Evolutionary conservation across 2,329 filamentous ascomycete species (phyloP), one percentile per base, ranked within the genome.

Genomic region (Sporothrix schenckii): DNA sequence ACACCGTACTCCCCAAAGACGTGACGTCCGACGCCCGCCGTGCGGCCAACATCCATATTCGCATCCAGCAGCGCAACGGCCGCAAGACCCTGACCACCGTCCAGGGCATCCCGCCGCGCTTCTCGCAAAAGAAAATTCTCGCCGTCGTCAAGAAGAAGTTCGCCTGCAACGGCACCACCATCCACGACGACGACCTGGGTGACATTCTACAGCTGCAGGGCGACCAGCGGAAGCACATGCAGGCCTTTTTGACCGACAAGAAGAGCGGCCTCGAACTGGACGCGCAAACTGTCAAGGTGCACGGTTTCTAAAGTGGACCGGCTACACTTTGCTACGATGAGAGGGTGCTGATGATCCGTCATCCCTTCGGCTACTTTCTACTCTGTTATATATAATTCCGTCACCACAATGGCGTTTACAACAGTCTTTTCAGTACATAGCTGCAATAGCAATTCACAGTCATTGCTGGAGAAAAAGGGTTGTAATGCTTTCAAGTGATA

Each of bases 71-170:
- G 87, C 95, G 95, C 86, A 99, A 98, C 97, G 95, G 95, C 89
- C 94, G 95, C 84, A 98, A 99, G 89, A 98, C 95, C 86, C 88
- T 98, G 91, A 99, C 95, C 79, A 99, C 95, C 78, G 93, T 98
- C 80, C 94, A 98, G 88, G 95, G 95, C 84, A 90, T 99, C 79
- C 94, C 94, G 75, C 94, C 94, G 87, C 97, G 97, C 82, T 98
- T 97, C 80, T 94, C 97, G 84, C 93, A 95, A 83, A 98, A 97
- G 89, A 97, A 97, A 87, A 97, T 99, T 81, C 89, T 98, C 79
- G 97, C 97, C 87, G 93, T 97, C 83, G 97, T 97, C 87, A 98
- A 98, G 91, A 98, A 97, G 89, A 95, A 97, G 82, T 98, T 98
- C 80, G 91, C 69, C 24, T 71, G 69, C 56, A 98, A 99, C 97